Base-by-base conservation (phyloP, 495 filamentous ascomycete species). In the Penicillium cinerascens region DNA sequence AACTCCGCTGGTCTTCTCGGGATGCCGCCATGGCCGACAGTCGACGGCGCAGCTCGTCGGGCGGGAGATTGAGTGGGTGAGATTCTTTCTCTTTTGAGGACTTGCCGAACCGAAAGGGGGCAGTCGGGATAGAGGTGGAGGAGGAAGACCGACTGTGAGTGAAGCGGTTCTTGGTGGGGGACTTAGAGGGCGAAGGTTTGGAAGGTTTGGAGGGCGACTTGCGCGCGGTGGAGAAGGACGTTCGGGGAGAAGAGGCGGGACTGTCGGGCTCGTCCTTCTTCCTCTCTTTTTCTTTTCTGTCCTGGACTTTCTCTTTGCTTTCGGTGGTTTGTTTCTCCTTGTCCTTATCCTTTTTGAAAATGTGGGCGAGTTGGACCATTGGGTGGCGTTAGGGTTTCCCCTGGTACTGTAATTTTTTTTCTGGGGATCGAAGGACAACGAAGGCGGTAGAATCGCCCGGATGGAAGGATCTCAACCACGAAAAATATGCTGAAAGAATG, bases 1-100 rank as follows among this genome's bases (percentile, higher is more conserved):
- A 84, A 55, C 72, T 82, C 60, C 68, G 68, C 46, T 71, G 64
- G 46, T 73, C 66, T 53, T 86, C 83, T 44, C 75, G 79, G 67
- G 79, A 83, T 65, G 82, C 82, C 57, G 83, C 86, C 70, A 87
- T 83, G 46, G 84, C 82, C 44, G 86, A 88, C 38, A 87, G 51
- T 52, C 61, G 82, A 49, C 86, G 84, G 68, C 83, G 85, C 54
- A 87, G 79, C 78, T 95, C 84, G 70, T 93, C 89, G 36, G 89
- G 90, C 3, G 86, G 89, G 27, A 92, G 82, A 64, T 96, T 95
- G 44, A 95, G 78, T 33, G 91, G 91, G 68, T 95, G 91, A 7
- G 78, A 80, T 55, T 89, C 82, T 44, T 78, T 78, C 63, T 89
- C 87, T 70, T 79, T 74, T 50, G 82, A 80, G 66, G 76, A 64